These are phyloP conservation scores for Solanum piurae DNA, from an alignment of 257 asterid species.

Conservation along the genomic window DNA sequence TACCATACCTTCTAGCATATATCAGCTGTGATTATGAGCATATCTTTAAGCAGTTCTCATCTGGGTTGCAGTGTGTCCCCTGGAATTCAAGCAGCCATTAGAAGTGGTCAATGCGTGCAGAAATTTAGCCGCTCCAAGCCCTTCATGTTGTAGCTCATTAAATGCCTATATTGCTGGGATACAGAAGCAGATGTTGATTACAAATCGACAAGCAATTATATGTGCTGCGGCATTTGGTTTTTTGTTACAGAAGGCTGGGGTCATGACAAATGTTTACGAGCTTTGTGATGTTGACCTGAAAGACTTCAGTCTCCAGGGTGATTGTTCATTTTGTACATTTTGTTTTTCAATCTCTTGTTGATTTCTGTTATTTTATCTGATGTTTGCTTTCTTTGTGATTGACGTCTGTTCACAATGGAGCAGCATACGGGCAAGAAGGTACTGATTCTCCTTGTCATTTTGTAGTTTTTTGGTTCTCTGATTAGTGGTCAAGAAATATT, in stretches of 20 bases:
- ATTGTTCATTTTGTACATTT: background rate
- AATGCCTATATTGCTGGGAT: slow-evolving; percentile 57
- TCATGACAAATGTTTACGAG: slow-evolving; percentile 69
- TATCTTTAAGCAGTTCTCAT: background rate
- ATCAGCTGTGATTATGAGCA: background rate
- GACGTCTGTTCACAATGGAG: slow-evolving; percentile 16
- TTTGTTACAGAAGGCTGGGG: slow-evolving; percentile 85
- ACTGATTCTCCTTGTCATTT: slow-evolving; percentile 7
- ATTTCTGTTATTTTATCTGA: slow-evolving; percentile 12
- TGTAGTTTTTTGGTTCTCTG: background rate
- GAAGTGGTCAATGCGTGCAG: slow-evolving; percentile 80
- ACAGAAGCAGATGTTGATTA: slow-evolving; percentile 86
- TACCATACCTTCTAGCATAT: background rate
- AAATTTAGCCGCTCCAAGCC: slow-evolving; percentile 64
- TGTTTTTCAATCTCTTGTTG: background rate
- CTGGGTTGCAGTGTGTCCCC: slow-evolving; percentile 66
- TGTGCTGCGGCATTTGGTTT: slow-evolving; percentile 82
- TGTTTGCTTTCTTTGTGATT: background rate
- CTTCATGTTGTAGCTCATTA: slow-evolving; percentile 84
- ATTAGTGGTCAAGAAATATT: background rate
- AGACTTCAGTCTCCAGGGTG: slow-evolving; percentile 97
- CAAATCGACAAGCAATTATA: slow-evolving; percentile 84
- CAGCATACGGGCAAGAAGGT: slow-evolving; percentile 83
- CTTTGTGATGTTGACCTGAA: slow-evolving; percentile 94
- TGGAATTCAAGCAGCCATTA: slow-evolving; percentile 62